Evolutionary conservation across 176 grass and related monocot species (phyloP), one percentile per base, ranked within the genome.

Genomic region (Oryza coarctata): DNA sequence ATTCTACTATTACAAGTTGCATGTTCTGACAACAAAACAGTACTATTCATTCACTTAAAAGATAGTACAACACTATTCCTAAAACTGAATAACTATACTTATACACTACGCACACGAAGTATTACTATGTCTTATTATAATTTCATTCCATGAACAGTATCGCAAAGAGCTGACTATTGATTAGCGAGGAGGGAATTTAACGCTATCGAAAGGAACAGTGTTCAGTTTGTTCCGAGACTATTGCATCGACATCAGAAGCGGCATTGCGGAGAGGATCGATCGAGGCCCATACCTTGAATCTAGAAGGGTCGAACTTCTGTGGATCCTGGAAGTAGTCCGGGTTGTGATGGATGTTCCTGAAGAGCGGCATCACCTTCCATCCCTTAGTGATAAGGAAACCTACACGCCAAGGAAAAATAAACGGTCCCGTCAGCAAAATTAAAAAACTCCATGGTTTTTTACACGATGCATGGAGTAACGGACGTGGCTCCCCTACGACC

Each of bases 291-390:
- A 98, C 95, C 82, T 86, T 41, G 82, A 98, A 98, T 94, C 95
- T 93, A 23, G 92, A 94, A 88, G 95, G 92, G 79, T 98, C 86
- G 83, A 98, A 98, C 69, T 86, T 89, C 0, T 87, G 83, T 61
- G 92, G 95, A 87, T 98, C 90, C 63, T 61, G 77, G 88, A 98
- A 98, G 76, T 94, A 91, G 30, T 94, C 86, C 22, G 86, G 83
- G 83, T 69, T 93, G 82, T 94, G 90, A 76, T 94, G 95, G 78
- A 93, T 93, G 84, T 88, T 98, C 84, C 95, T 93, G 92, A 98
- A 98, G 63, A 98, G 82, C 68, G 95, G 95, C 95, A 98, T 98
- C 84, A 98, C 95, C 81, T 98, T 98, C 95, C 95, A 98, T 6
- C 95, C 95, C 86, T 93, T 98, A 18, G 95, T 92, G 82, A 98